phyloP scores from a whole-genome alignment of 352 stramenopile genomes.

The Phytophthora pisi region DNA sequence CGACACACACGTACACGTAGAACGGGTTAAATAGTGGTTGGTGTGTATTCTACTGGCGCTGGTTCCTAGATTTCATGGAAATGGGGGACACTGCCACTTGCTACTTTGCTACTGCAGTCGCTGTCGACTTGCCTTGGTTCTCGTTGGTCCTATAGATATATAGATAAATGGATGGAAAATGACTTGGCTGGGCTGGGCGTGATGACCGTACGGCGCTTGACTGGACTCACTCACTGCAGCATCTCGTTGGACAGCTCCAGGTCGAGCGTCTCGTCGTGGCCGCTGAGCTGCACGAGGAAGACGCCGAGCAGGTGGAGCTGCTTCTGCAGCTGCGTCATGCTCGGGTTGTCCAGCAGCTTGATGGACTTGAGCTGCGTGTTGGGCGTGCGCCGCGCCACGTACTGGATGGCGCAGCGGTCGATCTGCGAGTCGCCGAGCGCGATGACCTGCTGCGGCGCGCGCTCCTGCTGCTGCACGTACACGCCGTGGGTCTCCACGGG shows the following conservation, averaged over 20 bases:
- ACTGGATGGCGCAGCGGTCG: conserved; percentile 76
- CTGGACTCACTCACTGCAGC: conserved; percentile 47
- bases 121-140: not conserved
- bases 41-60: conserved; percentile 28
- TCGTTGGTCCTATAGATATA: conserved; percentile 30
- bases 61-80: conserved; percentile 27
- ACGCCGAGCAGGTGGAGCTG: conserved; percentile 64
- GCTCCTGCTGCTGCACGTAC: conserved; percentile 36
- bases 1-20: conserved; percentile 1
- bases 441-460: conserved; percentile 62
- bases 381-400: conserved; percentile 54
- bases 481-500: conserved; percentile 24
- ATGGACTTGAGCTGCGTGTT: conserved; percentile 74
- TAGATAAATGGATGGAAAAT: conserved; percentile 29
- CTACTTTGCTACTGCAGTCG: conserved; percentile 4
- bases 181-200: not conserved
- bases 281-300: conserved; percentile 68
- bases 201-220: conserved; percentile 4
- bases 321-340: conserved; percentile 75
- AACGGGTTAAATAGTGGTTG: conserved; percentile 19
- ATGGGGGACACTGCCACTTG: not conserved
- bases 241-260: conserved; percentile 76
- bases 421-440: conserved; percentile 74
- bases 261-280: conserved; percentile 69
- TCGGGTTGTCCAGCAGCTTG: conserved; percentile 81